A percentile compares a stretch with the other conserved stretches of the same genome.
Evolutionary conservation across 306 rosid genomes (phyloP).

Genomic region (Ammopiptanthus mongolicus): DNA sequence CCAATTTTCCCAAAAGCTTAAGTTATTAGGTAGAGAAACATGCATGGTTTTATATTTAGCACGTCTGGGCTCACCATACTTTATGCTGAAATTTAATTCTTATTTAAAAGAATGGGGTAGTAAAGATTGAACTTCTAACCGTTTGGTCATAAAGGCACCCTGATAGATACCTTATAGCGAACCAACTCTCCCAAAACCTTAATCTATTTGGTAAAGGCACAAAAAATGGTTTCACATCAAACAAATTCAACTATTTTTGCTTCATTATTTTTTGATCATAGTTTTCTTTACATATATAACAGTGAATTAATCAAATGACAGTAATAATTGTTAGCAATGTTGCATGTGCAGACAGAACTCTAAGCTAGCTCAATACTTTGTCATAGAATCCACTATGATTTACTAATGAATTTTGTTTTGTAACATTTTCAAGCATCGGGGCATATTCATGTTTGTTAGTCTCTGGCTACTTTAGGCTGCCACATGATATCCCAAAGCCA

Average conservation of each 20-base stretch:
- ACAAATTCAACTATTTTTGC: neutral
- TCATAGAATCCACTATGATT: neutral
- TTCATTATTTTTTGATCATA: neutral
- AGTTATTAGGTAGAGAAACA: too few relatives aligned
- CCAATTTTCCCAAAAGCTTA: too few relatives aligned
- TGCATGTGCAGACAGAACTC: neutral
- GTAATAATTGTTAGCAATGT: neutral
- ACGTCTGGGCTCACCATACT: too few relatives aligned
- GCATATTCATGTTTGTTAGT: constrained; percentile 98
- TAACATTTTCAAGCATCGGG: constrained; percentile 45
- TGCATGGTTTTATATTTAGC: too few relatives aligned
- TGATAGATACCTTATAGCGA: too few relatives aligned
- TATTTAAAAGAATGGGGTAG: too few relatives aligned
- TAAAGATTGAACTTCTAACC: too few relatives aligned
- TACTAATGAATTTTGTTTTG: neutral
- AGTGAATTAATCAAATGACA: neutral
- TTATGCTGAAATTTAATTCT: too few relatives aligned
- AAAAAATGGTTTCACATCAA: too few relatives aligned
- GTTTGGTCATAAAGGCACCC: too few relatives aligned
- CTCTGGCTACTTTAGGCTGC: constrained; percentile 96
- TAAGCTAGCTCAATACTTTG: neutral
- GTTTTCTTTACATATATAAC: neutral
- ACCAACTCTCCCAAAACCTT: too few relatives aligned
- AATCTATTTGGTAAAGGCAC: too few relatives aligned
- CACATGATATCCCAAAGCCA: constrained; percentile 93